Percentiles rank a stretch among this genome's conserved stretches.
These are phyloP conservation scores for Ogataea trehaloabstinens DNA, from an alignment of 805 yeast species.

Conservation along the genomic window DNA sequence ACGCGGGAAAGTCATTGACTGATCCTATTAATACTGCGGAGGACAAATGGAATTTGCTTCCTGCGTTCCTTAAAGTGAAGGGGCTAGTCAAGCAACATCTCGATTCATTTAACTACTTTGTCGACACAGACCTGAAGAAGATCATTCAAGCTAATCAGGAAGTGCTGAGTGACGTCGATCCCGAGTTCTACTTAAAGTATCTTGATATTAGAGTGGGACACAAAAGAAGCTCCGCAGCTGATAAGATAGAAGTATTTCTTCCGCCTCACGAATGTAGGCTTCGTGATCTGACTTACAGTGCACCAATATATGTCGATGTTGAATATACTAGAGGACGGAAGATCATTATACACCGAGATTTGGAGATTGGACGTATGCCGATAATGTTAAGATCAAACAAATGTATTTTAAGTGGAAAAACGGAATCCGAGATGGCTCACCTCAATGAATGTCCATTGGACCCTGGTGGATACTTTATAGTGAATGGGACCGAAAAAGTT, in stretches of 20 bases:
- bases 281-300: conserved; percentile 90
- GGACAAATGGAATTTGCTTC: conserved; percentile 95
- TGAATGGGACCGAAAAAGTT: conserved; percentile 97
- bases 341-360: conserved; percentile 82
- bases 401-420: conserved; percentile 78
- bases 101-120: conserved; percentile 97
- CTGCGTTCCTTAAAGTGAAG: conserved; percentile 93
- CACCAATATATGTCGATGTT: conserved; percentile 94
- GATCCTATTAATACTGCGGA: conserved; percentile 90
- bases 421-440: conserved; percentile 81
- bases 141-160: conserved; percentile 88
- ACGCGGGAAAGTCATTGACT: conserved; percentile 80
- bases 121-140: conserved; percentile 88
- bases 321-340: conserved; percentile 95
- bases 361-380: conserved; percentile 99
- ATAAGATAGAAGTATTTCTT: conserved; percentile 56
- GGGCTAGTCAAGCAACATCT: conserved; percentile 96
- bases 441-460: conserved; percentile 94
- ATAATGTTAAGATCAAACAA: conserved; percentile 92
- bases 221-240: conserved; percentile 49
- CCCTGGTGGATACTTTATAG: conserved; percentile 98
- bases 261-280: conserved; percentile 96
- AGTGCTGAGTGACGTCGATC: conserved; percentile 92
- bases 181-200: conserved; percentile 91
- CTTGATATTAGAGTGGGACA: conserved; percentile 90